Base-by-base conservation (phyloP, 495 filamentous ascomycete genomes). In the Xylaria acuta region DNA sequence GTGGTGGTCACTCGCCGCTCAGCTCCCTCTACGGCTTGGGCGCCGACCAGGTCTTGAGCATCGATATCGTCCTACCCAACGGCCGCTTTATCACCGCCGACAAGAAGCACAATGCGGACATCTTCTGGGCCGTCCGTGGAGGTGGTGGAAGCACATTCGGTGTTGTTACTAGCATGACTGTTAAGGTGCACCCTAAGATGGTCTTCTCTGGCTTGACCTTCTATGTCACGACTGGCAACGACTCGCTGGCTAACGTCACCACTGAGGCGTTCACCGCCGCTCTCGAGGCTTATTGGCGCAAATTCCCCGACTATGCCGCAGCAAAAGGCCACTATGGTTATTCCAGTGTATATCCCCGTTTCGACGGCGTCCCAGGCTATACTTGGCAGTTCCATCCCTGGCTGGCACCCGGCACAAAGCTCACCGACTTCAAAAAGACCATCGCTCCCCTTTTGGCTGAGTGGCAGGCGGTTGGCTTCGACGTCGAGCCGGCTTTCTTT, bases 61-160 rank as follows among this genome's bases (percentile, higher is more conserved):
- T 85, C 51, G 86, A 86, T 60, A 86, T 92, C 11, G 88, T 92
- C 11, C 80, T 87, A 0, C 81, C 88, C 36, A 82, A 86, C 43
- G 89, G 90, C 25, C 73, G 80, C n/a, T 86, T 88, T 65, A 82
- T 90, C 20, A 90, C 85, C 0, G 88, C 85, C 3, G 84, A 81
- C 58, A 76, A 83, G 40, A 76, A 75, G 5, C 77, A 79, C 16
- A 76, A 91, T 58, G 76, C 85, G 0, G 90, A 92, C 47, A 81
- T 92, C n/a, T 92, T 89, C 83, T 92, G 87, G 90, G 90, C 90
- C 11, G 79, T 91, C 0, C 83, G 85, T 45, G 90, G 89, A 22
- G 90, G 88, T 16, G 88, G 84, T 25, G 87, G 88, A 0, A 66
- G 84, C 73, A 90, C 88, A n/a, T 91, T 85, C 53, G 90, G 87